A percentile compares a stretch with the other conserved stretches of the same genome.
Conservation (phyloP, 192 early-diverging fungal genomes). For the Umbelopsis isabellina region DNA sequence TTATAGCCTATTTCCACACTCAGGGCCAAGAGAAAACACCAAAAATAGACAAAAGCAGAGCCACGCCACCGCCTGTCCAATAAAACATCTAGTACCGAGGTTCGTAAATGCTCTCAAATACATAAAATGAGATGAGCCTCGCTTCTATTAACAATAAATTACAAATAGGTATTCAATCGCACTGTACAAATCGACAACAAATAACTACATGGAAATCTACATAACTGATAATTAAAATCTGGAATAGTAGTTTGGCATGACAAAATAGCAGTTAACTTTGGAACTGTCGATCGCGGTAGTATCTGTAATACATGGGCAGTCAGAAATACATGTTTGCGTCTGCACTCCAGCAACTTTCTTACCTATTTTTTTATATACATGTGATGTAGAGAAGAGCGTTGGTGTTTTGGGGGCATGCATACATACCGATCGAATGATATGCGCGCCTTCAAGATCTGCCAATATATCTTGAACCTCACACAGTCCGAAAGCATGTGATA, state of each 20-base stretch:
- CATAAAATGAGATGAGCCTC: no score
- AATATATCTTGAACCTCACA: background rate
- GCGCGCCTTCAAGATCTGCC: background rate
- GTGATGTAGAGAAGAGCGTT: background rate
- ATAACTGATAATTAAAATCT: background rate
- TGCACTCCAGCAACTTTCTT: background rate
- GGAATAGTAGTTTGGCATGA: background rate
- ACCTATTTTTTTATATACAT: conserved; percentile 12
- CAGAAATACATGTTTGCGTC: background rate
- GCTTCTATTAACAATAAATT: no score
- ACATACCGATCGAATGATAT: background rate
- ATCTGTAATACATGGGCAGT: background rate
- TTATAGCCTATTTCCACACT: no score
- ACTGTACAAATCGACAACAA: no score
- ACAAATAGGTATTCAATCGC: no score
- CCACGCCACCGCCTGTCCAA: no score
- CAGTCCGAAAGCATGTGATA: background rate
- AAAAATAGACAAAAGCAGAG: no score
- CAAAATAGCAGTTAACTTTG: background rate
- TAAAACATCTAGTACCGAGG: no score
- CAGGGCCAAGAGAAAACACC: no score
- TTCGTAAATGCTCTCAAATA: no score
- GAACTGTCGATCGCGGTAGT: background rate
- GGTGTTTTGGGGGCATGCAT: background rate
- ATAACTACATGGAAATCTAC: no score